phyloP scores from a whole-genome alignment of 108 stramenopile genomes.

The Cyclostephanos invisitatus region DNA sequence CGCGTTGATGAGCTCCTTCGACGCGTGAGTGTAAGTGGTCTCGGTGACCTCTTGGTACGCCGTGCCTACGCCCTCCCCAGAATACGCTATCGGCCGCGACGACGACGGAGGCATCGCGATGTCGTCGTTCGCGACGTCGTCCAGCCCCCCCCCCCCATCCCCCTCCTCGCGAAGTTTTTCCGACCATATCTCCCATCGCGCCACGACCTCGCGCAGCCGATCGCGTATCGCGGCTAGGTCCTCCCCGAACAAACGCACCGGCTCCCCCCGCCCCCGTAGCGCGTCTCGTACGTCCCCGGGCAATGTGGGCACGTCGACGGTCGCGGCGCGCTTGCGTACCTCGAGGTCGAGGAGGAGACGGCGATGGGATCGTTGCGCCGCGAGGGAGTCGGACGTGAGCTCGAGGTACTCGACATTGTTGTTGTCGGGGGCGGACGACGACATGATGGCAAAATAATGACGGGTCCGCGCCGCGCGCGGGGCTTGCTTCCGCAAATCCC shows the following conservation, averaged over 20 bases:
- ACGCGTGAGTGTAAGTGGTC: conserved; percentile 89
- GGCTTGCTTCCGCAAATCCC: too few relatives aligned
- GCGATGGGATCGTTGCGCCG: conserved; percentile 61
- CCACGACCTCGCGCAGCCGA: conserved; percentile 77
- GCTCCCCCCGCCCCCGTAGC: conserved; percentile 71
- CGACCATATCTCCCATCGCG: conserved; percentile 55
- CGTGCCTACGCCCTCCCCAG: too few relatives aligned
- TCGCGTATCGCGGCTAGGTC: conserved; percentile 84
- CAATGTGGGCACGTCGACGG: conserved; percentile 84
- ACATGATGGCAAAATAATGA: too few relatives aligned
- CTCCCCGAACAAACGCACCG: conserved; percentile 91
- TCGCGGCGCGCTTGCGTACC: conserved; percentile 75
- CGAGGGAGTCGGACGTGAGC: conserved; percentile 66
- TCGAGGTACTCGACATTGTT: conserved; percentile 44
- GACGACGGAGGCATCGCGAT: neutral
- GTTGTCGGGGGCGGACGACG: conserved; percentile 22
- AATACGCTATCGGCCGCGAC: too few relatives aligned
- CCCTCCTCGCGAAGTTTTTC: conserved; percentile 31
- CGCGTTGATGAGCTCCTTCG: conserved; percentile 75
- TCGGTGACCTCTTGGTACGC: conserved; percentile 39
- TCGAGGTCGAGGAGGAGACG: conserved; percentile 71
- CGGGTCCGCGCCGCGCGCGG: too few relatives aligned
- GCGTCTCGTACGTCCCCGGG: conserved; percentile 71
- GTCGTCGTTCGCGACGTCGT: neutral
- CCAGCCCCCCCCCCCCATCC: conserved; percentile 22